These are phyloP conservation scores for Euphorbia schlechtendalii DNA, from an alignment of 441 rosid species.

Conservation along the genomic window DNA sequence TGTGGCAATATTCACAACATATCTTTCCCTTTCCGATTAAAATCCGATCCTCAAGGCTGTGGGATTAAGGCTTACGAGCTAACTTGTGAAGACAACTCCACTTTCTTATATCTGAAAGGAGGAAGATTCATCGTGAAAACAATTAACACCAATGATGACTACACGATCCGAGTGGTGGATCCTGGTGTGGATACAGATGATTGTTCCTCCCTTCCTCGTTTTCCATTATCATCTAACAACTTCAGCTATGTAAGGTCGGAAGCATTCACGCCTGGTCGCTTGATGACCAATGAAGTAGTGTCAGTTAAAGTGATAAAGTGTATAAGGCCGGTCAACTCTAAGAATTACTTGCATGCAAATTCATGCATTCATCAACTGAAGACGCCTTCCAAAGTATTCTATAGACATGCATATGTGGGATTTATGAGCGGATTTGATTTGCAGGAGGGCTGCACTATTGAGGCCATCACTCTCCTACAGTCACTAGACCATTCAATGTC, in stretches of 20 bases:
- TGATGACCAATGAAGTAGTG: not conserved
- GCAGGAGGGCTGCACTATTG: not conserved
- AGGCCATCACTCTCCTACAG: not conserved
- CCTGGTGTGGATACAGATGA: not conserved
- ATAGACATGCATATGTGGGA: no score
- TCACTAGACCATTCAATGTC: not conserved
- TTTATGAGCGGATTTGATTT: not conserved
- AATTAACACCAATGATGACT: not conserved
- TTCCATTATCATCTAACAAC: not conserved
- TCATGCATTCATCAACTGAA: not conserved
- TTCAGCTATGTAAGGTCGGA: not conserved
- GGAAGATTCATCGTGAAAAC: not conserved
- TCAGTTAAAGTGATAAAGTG: not conserved
- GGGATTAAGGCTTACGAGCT: not conserved
- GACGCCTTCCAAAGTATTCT: not conserved
- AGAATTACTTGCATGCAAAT: not conserved
- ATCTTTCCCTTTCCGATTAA: not conserved
- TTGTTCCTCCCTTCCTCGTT: not conserved
- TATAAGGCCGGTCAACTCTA: not conserved
- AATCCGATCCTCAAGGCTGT: not conserved
- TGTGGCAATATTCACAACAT: slow-evolving; percentile 2
- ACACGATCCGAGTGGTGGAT: not conserved
- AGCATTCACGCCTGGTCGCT: not conserved
- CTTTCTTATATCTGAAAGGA: not conserved
- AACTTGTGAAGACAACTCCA: not conserved